Base-by-base conservation (phyloP, 1,284 basidiomycete genomes). In the Pseudomicrostroma phylloplanum region DNA sequence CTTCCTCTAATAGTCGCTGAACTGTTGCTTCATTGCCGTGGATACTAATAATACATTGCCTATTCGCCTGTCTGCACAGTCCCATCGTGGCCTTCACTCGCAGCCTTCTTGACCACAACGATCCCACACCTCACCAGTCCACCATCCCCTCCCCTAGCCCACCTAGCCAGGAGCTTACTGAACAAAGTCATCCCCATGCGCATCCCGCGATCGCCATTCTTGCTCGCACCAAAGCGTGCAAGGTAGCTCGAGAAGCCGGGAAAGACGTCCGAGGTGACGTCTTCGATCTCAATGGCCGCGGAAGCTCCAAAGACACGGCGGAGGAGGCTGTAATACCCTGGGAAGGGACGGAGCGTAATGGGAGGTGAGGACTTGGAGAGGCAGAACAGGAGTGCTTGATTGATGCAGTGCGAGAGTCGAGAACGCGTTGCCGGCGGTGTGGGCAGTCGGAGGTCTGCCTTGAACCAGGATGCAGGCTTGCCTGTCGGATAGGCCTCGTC, bases 231-330 rank as follows among this genome's bases (percentile, higher is more conserved):
- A 30, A 75, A 61, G 1, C 59, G 55, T 1, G 48, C 51, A 21
- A 78, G 58, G 54, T 76, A 78, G 6, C 61, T 42, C 2, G 74
- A 57, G 49, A 78, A 77, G 1, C 74, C 72, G 4, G 70, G 71
- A 46, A 77, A 77, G 15, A 73, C 68, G 46, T 65, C 56, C 7
- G 55, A 63, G 0, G 72, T 73, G 12, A 78, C 67, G 59, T 77
- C 77, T n/a, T 58, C 58, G 57, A 77, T 69, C 25, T 48, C 23
- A 23, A 74, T 59, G 21, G 30, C 21, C 2, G 63, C 43, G 0
- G 42, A 25, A 6, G 26, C 3, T 30, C 74, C 75, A 0, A 63
- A 64, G 12, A 67, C 70, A 1, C 65, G 30, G 3, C 30, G 15
- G 0, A 78, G 65, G 23, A 67, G 57, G 7, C 56, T 48, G 25